Evolutionary conservation across 139 green algal genomes (phyloP).

Genomic region (Chlamydomonas applanata): DNA sequence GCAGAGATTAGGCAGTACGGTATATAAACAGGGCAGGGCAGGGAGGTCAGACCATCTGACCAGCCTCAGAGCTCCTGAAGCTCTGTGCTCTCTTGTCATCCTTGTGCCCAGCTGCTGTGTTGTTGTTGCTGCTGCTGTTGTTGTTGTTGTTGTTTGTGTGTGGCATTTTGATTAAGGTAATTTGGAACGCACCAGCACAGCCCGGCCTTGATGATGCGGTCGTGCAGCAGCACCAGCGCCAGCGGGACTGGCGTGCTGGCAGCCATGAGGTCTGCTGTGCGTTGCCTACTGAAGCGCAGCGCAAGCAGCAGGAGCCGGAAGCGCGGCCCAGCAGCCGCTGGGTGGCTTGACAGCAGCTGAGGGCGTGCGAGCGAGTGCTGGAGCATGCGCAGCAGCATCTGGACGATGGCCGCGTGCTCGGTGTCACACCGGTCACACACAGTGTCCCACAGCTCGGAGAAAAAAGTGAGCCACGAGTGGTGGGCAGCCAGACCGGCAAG

Average conservation of each 20-base stretch:
- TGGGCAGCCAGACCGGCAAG: slow-evolving; percentile 26
- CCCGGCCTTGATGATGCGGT: slow-evolving; percentile 32
- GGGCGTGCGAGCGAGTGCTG: slow-evolving; percentile 38
- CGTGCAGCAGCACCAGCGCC: slow-evolving; percentile 29
- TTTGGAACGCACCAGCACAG: slow-evolving; percentile 41
- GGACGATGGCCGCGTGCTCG: slow-evolving; percentile 19
- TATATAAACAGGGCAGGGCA: no score
- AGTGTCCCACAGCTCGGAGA: slow-evolving; percentile 35
- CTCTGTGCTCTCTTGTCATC: no score
- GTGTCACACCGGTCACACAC: slow-evolving; percentile 16
- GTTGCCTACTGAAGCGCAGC: slow-evolving; percentile 24
- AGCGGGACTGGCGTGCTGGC: background rate
- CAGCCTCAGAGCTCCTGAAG: no score
- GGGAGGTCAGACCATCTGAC: no score
- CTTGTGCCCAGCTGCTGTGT: background rate
- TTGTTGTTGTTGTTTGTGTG: no score
- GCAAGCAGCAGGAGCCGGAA: slow-evolving; percentile 64
- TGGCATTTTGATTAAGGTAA: no score
- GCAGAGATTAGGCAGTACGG: background rate
- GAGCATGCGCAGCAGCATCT: slow-evolving; percentile 35
- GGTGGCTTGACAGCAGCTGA: slow-evolving; percentile 51
- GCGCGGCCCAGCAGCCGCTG: slow-evolving; percentile 48
- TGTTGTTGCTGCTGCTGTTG: background rate
- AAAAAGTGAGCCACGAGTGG: slow-evolving; percentile 30
- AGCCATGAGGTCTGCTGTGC: background rate